Base-by-base conservation (phyloP, 768 basidiomycete genomes). In the Russula griseocarnosa region DNA sequence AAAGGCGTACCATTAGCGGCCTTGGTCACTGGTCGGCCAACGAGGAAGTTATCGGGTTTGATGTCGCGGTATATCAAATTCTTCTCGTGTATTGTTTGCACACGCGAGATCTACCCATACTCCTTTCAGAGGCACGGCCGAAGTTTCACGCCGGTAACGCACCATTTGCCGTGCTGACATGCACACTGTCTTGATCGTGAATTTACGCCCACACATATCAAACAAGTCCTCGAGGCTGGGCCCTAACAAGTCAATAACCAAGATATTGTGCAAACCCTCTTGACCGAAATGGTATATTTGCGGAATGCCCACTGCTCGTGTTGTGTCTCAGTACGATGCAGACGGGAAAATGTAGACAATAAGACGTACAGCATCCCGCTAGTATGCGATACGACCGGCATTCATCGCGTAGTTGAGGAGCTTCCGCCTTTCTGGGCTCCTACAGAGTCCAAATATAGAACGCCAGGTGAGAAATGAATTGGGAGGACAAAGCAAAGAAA, bases 251-350 rank as follows among this genome's bases (percentile, higher is more conserved):
- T 99, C 97, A 71, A 99, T 98, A 69, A 99, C 95, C 66, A 99
- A 85, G 68, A 99, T 95, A 72, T 99, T 98, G 79, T 99, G 95
- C 32, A 98, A 83, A 16, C 91, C 97, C 76, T 99, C 97, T 77
- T 98, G 95, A 54, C 97, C 97, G 74, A 98, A 99, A 77, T 99
- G 96, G 79, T 98, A 98, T 76, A 99, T 98, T 78, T 98, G 95
- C 30, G 95, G 96, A 55, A 99, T 96, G 24, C 97, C 96, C 67
- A 87, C 95, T 98, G 76, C 60, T 68, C 61, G 68, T 47, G 68
- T 64, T 55, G 67, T 40, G 44, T 16, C 51, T 68, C 63, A 38
- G 66, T 44, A 50, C 59, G 55, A 59, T 34, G 56, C 58, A 53
- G 60, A 55, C 63, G 50, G 51, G 64, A 49, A 56, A 52, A 56